These are phyloP conservation scores for Exsudoporus frostii DNA, from an alignment of 768 basidiomycete species.

Conservation along the genomic window DNA sequence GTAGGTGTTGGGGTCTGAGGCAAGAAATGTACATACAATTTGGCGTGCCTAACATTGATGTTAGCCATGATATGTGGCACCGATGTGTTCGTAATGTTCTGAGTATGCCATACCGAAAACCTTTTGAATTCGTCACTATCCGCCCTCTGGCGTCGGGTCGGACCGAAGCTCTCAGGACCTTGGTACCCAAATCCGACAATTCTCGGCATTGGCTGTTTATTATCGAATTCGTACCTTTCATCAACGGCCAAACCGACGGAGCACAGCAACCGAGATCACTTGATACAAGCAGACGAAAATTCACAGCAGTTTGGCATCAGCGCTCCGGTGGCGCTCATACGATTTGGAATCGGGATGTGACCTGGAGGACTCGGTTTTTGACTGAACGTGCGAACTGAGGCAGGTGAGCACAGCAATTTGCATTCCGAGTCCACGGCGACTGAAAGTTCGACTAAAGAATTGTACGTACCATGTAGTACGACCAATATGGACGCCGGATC, in stretches of 20 bases:
- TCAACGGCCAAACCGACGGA: conserved; percentile 11
- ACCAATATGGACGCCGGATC: conserved; percentile 1
- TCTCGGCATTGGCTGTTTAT: conserved; percentile 6
- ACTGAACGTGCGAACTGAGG: conserved; percentile 12
- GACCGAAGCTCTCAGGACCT: conserved; percentile 5
- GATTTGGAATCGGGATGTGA: background rate
- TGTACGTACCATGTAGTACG: conserved; percentile 6
- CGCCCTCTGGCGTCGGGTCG: background rate
- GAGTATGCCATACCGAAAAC: background rate
- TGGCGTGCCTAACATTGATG: background rate
- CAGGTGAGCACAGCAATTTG: conserved; percentile 10
- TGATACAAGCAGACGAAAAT: background rate
- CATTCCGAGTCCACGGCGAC: conserved; percentile 13
- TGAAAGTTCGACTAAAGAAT: background rate
- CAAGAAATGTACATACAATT: background rate
- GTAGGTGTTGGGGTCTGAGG: conserved; percentile 1
- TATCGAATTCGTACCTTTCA: conserved; percentile 9
- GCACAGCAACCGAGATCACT: conserved; percentile 13
- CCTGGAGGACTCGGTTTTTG: conserved; percentile 1
- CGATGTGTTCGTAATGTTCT: background rate
- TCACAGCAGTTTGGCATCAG: background rate
- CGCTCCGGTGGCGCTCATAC: background rate
- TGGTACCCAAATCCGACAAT: conserved; percentile 4
- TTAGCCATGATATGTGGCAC: background rate
- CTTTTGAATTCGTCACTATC: background rate